Conservation (phyloP, 2,329 filamentous ascomycete species). For the Colletotrichum lini region DNA sequence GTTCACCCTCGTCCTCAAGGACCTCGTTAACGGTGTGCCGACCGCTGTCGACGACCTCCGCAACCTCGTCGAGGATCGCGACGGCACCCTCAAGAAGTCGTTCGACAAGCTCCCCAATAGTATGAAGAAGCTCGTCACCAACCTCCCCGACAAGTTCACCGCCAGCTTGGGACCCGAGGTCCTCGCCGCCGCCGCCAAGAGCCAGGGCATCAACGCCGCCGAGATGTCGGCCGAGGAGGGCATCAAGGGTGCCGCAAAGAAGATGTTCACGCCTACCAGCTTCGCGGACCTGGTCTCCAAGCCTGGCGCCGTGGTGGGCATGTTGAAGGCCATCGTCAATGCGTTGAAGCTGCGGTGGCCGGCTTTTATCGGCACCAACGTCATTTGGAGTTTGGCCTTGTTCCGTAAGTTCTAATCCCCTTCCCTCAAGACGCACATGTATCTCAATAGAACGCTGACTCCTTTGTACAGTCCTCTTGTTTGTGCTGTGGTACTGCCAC, state of each 20-base stretch:
- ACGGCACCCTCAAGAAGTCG: slow-evolving; percentile 70
- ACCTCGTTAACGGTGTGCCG: slow-evolving; percentile 91
- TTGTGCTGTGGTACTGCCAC: slow-evolving; percentile 98
- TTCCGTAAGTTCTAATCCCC: slow-evolving; percentile 74
- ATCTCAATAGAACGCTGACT: slow-evolving; percentile 27
- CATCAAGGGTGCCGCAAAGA: slow-evolving; percentile 72
- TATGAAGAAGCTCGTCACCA: slow-evolving; percentile 88
- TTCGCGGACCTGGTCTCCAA: slow-evolving; percentile 87
- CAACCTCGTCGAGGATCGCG: slow-evolving; percentile 71
- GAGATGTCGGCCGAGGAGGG: slow-evolving; percentile 61
- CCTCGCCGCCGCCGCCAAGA: slow-evolving; percentile 83
- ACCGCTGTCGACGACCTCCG: slow-evolving; percentile 94
- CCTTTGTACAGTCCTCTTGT: slow-evolving; percentile 77
- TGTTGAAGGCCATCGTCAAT: slow-evolving; percentile 92
- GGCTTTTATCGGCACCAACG: slow-evolving; percentile 89
- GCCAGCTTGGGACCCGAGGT: slow-evolving; percentile 84
- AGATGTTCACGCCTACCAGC: slow-evolving; percentile 78
- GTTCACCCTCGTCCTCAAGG: slow-evolving; percentile 93
- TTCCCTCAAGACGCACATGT: background rate
- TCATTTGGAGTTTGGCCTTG: slow-evolving; percentile 89
- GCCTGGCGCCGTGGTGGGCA: slow-evolving; percentile 85
- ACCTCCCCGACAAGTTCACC: slow-evolving; percentile 86
- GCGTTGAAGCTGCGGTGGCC: slow-evolving; percentile 91
- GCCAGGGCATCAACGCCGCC: slow-evolving; percentile 74
- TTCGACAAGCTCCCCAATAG: slow-evolving; percentile 81